phyloP scores from a whole-genome alignment of 2,329 filamentous ascomycete genomes.

The Blastomyces percursus region DNA sequence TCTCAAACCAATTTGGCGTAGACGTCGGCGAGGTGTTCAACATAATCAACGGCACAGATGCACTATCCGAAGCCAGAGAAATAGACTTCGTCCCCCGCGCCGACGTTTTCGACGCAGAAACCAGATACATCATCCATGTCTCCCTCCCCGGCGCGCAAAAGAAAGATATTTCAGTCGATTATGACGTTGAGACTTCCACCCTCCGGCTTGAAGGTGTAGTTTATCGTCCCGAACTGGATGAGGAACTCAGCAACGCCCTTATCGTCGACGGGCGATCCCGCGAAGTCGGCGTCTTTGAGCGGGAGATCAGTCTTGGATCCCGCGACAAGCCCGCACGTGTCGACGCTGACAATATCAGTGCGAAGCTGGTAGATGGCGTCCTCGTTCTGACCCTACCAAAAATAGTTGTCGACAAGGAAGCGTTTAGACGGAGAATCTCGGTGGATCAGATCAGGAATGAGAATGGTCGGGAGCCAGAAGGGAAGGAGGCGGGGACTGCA shows the following conservation, averaged over 20 bases:
- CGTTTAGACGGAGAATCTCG: constrained; percentile 27
- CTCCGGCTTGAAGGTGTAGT: constrained; percentile 62
- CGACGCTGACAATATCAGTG: constrained; percentile 56
- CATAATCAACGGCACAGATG: constrained; percentile 9
- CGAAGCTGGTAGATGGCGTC: constrained; percentile 69
- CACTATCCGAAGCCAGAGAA: constrained; percentile 13
- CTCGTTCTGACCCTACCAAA: constrained; percentile 69
- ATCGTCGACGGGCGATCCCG: constrained; percentile 60
- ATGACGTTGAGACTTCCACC: constrained; percentile 56
- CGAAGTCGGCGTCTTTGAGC: constrained; percentile 63
- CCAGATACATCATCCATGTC: constrained; percentile 56
- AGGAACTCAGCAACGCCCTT: constrained; percentile 55
- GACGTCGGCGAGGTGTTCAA: constrained; percentile 16
- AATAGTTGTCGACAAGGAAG: constrained; percentile 44
- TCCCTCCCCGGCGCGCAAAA: constrained; percentile 70
- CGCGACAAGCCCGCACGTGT: constrained; percentile 48
- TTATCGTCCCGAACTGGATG: constrained; percentile 58
- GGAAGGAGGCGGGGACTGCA: constrained; percentile 10
- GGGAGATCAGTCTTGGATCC: constrained; percentile 50
- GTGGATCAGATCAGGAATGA: constrained; percentile 43
- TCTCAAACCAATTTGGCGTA: constrained; percentile 23
- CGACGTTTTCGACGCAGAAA: constrained; percentile 62
- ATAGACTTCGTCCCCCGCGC: constrained; percentile 30
- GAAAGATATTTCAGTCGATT: constrained; percentile 65
- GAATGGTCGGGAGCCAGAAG: constrained; percentile 20